Percentiles rank a stretch among this genome's conserved stretches.
These are phyloP conservation scores for Acacia crassicarpa DNA, from an alignment of 306 rosid genomes.

Conservation along the genomic window DNA sequence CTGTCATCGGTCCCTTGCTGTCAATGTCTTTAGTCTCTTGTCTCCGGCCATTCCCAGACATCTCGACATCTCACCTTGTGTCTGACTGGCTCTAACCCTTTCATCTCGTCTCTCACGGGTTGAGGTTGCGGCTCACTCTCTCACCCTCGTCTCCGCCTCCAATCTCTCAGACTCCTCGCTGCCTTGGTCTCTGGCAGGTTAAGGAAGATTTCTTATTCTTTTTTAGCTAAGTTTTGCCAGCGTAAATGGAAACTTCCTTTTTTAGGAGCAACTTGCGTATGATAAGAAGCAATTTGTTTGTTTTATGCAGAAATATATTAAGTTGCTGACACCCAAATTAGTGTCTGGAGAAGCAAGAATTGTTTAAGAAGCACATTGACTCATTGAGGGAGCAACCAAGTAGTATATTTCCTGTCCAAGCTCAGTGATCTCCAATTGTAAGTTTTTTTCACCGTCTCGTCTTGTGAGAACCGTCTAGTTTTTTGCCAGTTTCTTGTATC, in stretches of 20 bases:
- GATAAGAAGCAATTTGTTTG: slow-evolving; percentile 80
- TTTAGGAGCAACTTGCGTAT: slow-evolving; percentile 85
- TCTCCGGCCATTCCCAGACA: no score
- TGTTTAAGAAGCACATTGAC: slow-evolving; percentile 76
- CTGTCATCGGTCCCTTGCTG: no score
- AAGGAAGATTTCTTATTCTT: background rate
- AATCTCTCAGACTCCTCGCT: no score
- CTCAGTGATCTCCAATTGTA: slow-evolving; percentile 83
- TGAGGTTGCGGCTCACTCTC: no score
- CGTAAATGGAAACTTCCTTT: background rate
- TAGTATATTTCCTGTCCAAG: slow-evolving; percentile 56
- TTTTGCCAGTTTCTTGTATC: no score
- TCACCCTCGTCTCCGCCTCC: no score
- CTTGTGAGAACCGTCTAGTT: no score
- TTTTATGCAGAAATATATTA: slow-evolving; percentile 72
- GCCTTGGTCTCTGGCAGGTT: slow-evolving; percentile 20
- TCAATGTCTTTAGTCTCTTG: no score
- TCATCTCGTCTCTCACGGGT: no score
- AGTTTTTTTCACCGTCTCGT: background rate
- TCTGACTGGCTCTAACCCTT: no score
- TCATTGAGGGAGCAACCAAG: slow-evolving; percentile 61
- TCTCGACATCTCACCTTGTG: no score
- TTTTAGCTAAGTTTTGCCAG: background rate
- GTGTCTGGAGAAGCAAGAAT: slow-evolving; percentile 60
- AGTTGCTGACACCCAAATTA: slow-evolving; percentile 61